Evolutionary conservation across 768 basidiomycete genomes (phyloP), one percentile per base, ranked within the genome.

Genomic region (Tylopilus plumbeoviolaceoides): DNA sequence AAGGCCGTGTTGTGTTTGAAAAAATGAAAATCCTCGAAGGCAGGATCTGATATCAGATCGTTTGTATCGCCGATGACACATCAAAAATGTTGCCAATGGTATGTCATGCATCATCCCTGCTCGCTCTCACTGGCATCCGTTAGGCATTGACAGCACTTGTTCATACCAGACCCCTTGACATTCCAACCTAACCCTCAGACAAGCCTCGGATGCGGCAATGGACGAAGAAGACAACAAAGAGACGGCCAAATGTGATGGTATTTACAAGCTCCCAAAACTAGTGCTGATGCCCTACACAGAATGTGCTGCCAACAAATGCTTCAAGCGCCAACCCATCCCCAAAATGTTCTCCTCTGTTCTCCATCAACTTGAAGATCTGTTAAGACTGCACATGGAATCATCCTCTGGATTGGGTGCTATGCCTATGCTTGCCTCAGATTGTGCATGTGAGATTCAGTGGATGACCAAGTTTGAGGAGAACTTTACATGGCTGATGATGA

Each of bases 41-140:
- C 48, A 85, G 89, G 63, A 88, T 99, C 79, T 83, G 80, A 44
- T 98, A 99, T 68, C 97, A 98, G 67, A 91, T 99, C 62, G 93
- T 95, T 25, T 79, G 82, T 54, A 70, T 89, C 6, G 87, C 91
- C 1, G 82, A 86, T 50, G 85, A 89, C 59, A 72, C 77, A 15
- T 70, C 72, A 0, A 61, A 69, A 44, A 65, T 31, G 69, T 75
- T 12, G 69, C 75, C 7, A 82, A 91, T 55, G 92, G 91, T 90
- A 61, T 53, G 77, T 59, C 48, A 3, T 31, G 6, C 41, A n/a
- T n/a, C n/a, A n/a, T n/a, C n/a, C n/a, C 15, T 7, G 17, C 18
- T 33, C 28, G 14, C 18, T 39, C 12, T 36, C 41, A 11, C 33
- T n/a, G n/a, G n/a, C n/a, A n/a, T n/a, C 10, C 27, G 28, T 23